Evolutionary conservation across 805 yeast genomes (phyloP), one percentile per base, ranked within the genome.

Genomic region (Cyberlindnera nakhonratchasimensis): DNA sequence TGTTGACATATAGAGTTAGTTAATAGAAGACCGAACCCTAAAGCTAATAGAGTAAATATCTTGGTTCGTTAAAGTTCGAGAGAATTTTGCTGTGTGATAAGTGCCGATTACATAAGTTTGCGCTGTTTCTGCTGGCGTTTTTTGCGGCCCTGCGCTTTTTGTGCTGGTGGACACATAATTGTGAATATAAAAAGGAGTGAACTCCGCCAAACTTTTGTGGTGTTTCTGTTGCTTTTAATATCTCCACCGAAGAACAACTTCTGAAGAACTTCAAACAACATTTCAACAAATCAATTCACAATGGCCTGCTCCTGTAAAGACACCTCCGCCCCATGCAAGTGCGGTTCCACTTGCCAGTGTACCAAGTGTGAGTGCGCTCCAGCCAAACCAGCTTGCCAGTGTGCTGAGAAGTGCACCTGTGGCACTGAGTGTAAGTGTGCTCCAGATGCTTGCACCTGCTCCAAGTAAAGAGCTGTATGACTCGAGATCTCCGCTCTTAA

Each of bases 361-460:
- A 8, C 29, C 26, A 36, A 42, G 38, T 42, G 45, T 34, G 21
- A 42, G 35, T 42, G 45, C 23, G 33, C 45, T 14, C 37, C 37
- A 34, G 35, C 40, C 9, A 42, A 42, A 31, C 40, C 40, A 37
- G 25, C 40, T 14, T 42, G 45, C 38, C 18, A 25, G 29, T 42
- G 45, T 14, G 30, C 41, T 14, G 34, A 28, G 23, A 37, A 36
- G 34, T 42, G 45, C 31, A 19, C 41, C 26, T 42, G 45, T 33
- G 45, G 45, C 13, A 7, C 45, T 29, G 37, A 36, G 30, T 42
- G 45, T 34, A 42, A 42, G 31, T 42, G 45, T 28, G 37, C 45
- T 21, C 41, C 45, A 32, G 33, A 29, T 14, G 38, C 40, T 29
- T 42, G 45, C 30, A 37, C 45, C 11, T 42, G 45, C 16, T 22